Evolutionary conservation across 371 early-diverging fungal genomes (phyloP).

Genomic region (Mortierella polycephala): DNA sequence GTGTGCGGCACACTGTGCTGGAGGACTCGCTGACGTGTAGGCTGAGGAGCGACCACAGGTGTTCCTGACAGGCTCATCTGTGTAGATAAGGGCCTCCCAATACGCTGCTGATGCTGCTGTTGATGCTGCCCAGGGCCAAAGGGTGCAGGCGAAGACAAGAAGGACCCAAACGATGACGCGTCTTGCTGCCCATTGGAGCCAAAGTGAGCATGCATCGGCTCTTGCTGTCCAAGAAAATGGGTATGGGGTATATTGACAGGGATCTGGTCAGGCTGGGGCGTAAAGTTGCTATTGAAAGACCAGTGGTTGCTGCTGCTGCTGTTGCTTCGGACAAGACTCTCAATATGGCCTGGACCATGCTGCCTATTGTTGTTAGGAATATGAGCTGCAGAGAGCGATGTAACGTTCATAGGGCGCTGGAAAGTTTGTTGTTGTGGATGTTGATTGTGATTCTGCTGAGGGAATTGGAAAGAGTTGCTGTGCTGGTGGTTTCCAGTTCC

Average conservation of each 20-base stretch:
- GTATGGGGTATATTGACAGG: constrained; percentile 48
- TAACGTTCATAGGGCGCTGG: constrained; percentile 7
- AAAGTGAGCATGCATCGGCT: constrained; percentile 13
- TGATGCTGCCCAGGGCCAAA: constrained; percentile 13
- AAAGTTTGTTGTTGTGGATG: constrained; percentile 11
- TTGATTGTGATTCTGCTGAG: constrained; percentile 11
- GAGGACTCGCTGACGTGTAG: constrained; percentile 26
- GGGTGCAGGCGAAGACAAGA: constrained; percentile 16
- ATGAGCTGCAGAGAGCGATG: constrained; percentile 14
- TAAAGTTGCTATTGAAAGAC: constrained; percentile 6
- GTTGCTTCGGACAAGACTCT: constrained; percentile 21
- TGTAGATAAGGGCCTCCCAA: constrained; percentile 39
- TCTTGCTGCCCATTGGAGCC: constrained; percentile 19
- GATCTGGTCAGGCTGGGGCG: constrained; percentile 36
- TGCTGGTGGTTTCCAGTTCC: constrained; percentile 2
- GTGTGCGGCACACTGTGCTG: constrained; percentile 23
- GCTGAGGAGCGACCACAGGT: constrained; percentile 37
- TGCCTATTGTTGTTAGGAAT: constrained; percentile 11
- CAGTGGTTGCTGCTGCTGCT: constrained; percentile 24
- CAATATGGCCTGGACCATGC: constrained; percentile 6
- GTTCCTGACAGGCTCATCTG: constrained; percentile 24
- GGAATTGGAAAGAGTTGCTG: not conserved
- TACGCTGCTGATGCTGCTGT: constrained; percentile 33
- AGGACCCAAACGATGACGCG: constrained; percentile 10
- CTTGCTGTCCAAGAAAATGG: constrained; percentile 28